phyloP scores from a whole-genome alignment of 177 flowering plant genomes.

The Vitis hybrid region DNA sequence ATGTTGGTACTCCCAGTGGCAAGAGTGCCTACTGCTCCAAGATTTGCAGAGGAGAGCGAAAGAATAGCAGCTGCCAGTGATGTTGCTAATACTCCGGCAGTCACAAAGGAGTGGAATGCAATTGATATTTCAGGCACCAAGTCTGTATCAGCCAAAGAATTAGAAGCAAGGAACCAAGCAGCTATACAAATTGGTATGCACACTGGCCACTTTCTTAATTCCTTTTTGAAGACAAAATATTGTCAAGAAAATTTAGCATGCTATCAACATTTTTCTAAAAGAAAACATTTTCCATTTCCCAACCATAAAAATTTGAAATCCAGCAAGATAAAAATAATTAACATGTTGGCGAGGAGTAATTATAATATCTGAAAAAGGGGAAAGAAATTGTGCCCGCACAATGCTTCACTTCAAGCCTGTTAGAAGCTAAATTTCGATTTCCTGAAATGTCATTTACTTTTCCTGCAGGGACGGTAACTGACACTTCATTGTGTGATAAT shows the following conservation, averaged over 20 bases:
- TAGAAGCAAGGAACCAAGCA: constrained; percentile 3
- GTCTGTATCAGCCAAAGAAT: constrained; percentile 26
- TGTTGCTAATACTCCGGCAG: constrained; percentile 56
- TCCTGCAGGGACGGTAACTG: constrained; percentile 48
- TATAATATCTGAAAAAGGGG: not conserved
- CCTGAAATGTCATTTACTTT: constrained; percentile 56
- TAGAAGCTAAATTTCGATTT: constrained; percentile 55
- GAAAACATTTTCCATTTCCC: too few species aligned
- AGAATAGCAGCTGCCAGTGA: constrained; percentile 54
- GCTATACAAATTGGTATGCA: not conserved
- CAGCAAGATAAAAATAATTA: too few species aligned
- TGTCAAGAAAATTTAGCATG: not conserved
- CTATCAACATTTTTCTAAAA: too few species aligned
- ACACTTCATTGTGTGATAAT: constrained; percentile 32
- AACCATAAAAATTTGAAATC: too few species aligned
- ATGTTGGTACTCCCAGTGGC: constrained; percentile 22
- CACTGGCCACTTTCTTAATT: not conserved
- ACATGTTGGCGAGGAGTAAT: not conserved
- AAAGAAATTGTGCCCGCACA: constrained; percentile 29
- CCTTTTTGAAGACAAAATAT: not conserved
- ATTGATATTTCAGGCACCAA: constrained; percentile 45
- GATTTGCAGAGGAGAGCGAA: constrained; percentile 54
- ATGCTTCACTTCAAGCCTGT: constrained; percentile 47
- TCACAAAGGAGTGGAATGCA: constrained; percentile 53
- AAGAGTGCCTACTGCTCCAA: constrained; percentile 38